Evolutionary conservation across 2,329 filamentous ascomycete species (phyloP).

Genomic region (Pseudogymnoascus verrucosus): DNA sequence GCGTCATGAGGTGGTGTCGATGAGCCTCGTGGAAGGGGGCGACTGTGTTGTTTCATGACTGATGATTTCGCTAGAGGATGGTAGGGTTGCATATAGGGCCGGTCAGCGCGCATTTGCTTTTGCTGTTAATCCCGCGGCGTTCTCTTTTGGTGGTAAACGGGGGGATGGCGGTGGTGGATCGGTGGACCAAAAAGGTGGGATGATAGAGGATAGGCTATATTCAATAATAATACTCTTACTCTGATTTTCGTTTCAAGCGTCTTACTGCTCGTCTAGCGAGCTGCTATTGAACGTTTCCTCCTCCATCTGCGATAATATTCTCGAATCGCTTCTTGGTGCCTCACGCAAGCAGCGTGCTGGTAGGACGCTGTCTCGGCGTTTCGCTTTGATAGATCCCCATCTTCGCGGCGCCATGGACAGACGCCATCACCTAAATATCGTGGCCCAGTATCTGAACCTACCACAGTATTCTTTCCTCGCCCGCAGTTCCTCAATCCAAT

Average conservation of each 20-base stretch:
- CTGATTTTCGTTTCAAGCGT: background rate
- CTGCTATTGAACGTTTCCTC: background rate
- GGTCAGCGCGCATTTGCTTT: conserved; percentile 2
- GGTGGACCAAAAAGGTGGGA: background rate
- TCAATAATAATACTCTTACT: background rate
- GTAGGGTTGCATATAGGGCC: conserved; percentile 5
- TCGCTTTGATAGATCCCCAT: background rate
- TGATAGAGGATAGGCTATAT: background rate
- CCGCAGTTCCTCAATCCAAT: background rate
- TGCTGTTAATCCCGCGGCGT: background rate
- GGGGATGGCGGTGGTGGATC: background rate
- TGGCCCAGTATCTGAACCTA: background rate
- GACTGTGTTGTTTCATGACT: background rate
- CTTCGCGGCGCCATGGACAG: background rate
- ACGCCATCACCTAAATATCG: background rate
- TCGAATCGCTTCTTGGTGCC: background rate
- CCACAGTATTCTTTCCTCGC: background rate
- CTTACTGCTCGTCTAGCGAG: background rate
- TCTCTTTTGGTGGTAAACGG: background rate
- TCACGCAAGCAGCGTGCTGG: background rate
- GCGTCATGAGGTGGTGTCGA: background rate
- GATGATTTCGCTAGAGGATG: conserved; percentile 1
- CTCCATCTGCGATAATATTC: background rate
- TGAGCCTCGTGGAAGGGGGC: background rate
- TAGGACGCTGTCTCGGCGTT: background rate